A percentile compares a stretch with the other conserved stretches of the same genome.
Conservation (phyloP, 805 yeast species). For the Zygosaccharomyces bisporus region DNA sequence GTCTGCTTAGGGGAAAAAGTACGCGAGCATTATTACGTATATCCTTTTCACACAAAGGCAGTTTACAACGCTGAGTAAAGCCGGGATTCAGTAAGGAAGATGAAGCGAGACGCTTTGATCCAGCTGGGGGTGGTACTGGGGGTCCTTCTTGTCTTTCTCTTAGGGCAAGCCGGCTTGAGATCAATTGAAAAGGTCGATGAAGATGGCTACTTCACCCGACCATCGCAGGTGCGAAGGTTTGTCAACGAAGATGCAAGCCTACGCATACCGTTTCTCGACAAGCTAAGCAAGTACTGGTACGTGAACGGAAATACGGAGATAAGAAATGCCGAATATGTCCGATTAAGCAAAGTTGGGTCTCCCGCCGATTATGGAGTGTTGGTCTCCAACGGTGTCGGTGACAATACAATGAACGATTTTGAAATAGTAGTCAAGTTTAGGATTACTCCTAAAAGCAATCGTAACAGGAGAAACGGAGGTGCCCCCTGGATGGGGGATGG, state of each 20-base stretch:
- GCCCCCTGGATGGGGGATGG: conserved; percentile 27
- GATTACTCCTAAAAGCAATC: conserved; percentile 9
- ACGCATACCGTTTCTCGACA: conserved; percentile 29
- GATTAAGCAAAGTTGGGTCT: conserved; percentile 21
- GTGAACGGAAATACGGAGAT: conserved; percentile 31
- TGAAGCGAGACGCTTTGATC: conserved; percentile 9
- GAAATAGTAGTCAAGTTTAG: conserved; percentile 26
- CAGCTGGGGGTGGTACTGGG: conserved; percentile 8
- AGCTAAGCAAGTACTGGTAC: conserved; percentile 30
- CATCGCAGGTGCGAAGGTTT: conserved; percentile 15
- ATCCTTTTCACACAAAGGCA: not conserved
- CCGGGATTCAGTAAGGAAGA: not conserved
- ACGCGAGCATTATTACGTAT: not conserved
- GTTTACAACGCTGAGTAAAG: not conserved
- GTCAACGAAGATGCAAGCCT: conserved; percentile 30
- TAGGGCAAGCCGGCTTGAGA: conserved; percentile 7
- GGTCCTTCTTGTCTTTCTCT: conserved; percentile 7
- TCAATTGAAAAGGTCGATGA: not conserved
- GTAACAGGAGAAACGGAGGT: not conserved
- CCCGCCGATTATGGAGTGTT: conserved; percentile 24
- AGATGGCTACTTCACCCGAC: conserved; percentile 1
- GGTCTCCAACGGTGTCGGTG: conserved; percentile 35
- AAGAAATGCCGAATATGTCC: conserved; percentile 26
- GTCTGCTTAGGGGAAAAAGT: not conserved
- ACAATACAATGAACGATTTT: conserved; percentile 33